Percentiles rank a stretch among this genome's conserved stretches.
Conservation (phyloP, 1,139 yeast genomes). For the Magnusiomyces magnusii region DNA sequence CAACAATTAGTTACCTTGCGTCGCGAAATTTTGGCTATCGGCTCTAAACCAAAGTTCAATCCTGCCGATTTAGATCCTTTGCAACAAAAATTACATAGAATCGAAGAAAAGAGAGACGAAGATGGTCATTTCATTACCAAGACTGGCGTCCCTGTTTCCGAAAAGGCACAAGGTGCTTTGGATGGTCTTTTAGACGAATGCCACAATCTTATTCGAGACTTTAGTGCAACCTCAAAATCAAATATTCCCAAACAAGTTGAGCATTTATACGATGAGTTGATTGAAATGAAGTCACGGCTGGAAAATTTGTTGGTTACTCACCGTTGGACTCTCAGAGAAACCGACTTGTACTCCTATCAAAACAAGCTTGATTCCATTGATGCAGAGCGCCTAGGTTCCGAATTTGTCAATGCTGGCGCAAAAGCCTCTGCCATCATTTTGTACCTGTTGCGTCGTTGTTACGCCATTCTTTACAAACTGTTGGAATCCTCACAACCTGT, state of each 20-base stretch:
- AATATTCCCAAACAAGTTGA: conserved; percentile 44
- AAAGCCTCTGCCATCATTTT: conserved; percentile 59
- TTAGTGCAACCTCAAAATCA: conserved; percentile 50
- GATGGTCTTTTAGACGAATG: conserved; percentile 59
- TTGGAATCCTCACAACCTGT: conserved; percentile 93
- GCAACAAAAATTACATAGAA: conserved; percentile 35
- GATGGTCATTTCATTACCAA: conserved; percentile 39
- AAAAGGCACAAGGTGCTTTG: conserved; percentile 48
- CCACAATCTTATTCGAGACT: conserved; percentile 62
- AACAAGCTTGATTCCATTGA: conserved; percentile 65
- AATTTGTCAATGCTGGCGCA: conserved; percentile 37
- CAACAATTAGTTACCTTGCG: conserved; percentile 42
- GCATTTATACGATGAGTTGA: conserved; percentile 47
- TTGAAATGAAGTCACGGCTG: conserved; percentile 59
- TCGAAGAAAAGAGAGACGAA: conserved; percentile 39
- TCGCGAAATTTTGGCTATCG: conserved; percentile 45
- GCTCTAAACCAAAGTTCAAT: conserved; percentile 37
- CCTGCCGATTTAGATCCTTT: conserved; percentile 32
- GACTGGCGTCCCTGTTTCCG: conserved; percentile 23
- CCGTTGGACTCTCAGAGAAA: conserved; percentile 94
- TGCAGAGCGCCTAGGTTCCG: conserved; percentile 46
- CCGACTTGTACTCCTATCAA: conserved; percentile 82
- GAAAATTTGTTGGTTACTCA: conserved; percentile 82
- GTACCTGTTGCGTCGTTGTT: conserved; percentile 80
- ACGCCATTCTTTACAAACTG: conserved; percentile 78